Evolutionary conservation across 768 basidiomycete genomes (phyloP).

Genomic region (Lactarius tabidus): DNA sequence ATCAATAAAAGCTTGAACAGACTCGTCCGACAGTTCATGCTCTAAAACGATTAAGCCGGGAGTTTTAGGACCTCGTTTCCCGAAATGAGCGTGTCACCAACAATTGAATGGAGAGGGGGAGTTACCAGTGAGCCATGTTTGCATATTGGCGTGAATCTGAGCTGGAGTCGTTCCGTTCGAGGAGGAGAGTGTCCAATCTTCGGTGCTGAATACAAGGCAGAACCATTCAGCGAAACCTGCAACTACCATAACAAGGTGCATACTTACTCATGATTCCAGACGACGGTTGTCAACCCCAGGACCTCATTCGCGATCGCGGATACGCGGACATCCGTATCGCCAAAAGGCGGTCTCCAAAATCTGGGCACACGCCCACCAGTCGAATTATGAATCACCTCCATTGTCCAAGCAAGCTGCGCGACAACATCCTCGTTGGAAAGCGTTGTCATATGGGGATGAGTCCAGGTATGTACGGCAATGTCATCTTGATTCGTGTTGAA

Average conservation of each 20-base stretch:
- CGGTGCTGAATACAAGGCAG: slow-evolving; percentile 44
- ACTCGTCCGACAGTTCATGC: slow-evolving; percentile 38
- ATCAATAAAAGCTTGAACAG: slow-evolving; percentile 25
- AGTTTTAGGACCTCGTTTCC: slow-evolving; percentile 31
- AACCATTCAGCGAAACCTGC: background rate
- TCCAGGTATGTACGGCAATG: slow-evolving; percentile 42
- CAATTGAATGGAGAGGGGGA: background rate
- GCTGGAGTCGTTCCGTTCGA: slow-evolving; percentile 42
- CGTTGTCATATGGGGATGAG: slow-evolving; percentile 50
- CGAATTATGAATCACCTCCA: slow-evolving; percentile 50
- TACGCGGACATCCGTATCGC: slow-evolving; percentile 44
- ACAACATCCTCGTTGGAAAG: slow-evolving; percentile 44
- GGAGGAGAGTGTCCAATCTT: slow-evolving; percentile 65
- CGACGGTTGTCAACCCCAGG: slow-evolving; percentile 42
- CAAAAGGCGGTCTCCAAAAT: slow-evolving; percentile 41
- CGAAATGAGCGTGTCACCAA: slow-evolving; percentile 5
- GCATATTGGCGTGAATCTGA: slow-evolving; percentile 12
- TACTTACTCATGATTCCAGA: slow-evolving; percentile 41
- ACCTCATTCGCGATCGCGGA: slow-evolving; percentile 44
- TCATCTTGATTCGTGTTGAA: slow-evolving; percentile 39
- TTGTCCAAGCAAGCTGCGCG: slow-evolving; percentile 48
- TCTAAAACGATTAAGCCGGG: slow-evolving; percentile 42
- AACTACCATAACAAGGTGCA: slow-evolving; percentile 4
- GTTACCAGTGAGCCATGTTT: slow-evolving; percentile 19
- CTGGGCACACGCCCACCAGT: slow-evolving; percentile 41